A percentile compares a stretch with the other conserved stretches of the same genome.
These are phyloP conservation scores for Talaromyces trachyspermus DNA, from an alignment of 495 filamentous ascomycete genomes.

Conservation along the genomic window DNA sequence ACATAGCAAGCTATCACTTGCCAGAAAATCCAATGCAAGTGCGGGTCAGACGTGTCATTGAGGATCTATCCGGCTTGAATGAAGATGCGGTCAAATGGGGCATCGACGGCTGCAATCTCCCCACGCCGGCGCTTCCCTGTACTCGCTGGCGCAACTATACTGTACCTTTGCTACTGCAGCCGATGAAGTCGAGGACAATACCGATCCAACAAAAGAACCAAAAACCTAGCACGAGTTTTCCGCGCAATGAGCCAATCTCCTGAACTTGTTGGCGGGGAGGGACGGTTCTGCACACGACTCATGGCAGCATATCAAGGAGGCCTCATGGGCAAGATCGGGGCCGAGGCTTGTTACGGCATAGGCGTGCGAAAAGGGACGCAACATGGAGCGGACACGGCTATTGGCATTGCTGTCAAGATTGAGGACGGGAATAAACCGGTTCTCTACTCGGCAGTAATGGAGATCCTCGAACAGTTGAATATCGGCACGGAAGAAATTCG, in stretches of 20 bases:
- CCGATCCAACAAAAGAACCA: background rate
- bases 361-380: slow-evolving; percentile 24
- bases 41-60: slow-evolving; percentile 19
- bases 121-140: slow-evolving; percentile 26
- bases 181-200: background rate
- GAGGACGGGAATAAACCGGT: slow-evolving; percentile 31
- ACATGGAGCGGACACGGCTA: slow-evolving; percentile 19
- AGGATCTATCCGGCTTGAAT: slow-evolving; percentile 18
- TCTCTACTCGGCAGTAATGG: slow-evolving; percentile 27
- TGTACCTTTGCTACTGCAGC: slow-evolving; percentile 20
- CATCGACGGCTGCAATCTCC: slow-evolving; percentile 33
- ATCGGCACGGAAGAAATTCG: slow-evolving; percentile 21
- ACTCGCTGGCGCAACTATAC: slow-evolving; percentile 20
- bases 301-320: slow-evolving; percentile 21
- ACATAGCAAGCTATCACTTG: slow-evolving; percentile 22
- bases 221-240: slow-evolving; percentile 20
- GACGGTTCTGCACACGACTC: slow-evolving; percentile 31
- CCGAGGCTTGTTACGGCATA: slow-evolving; percentile 33
- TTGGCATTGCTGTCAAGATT: slow-evolving; percentile 34
- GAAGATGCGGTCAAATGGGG: slow-evolving; percentile 20
- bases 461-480: slow-evolving; percentile 29
- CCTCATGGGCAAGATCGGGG: slow-evolving; percentile 31
- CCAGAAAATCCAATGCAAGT: slow-evolving; percentile 23
- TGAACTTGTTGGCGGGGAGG: slow-evolving; percentile 28
- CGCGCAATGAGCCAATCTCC: slow-evolving; percentile 27